Base-by-base conservation (phyloP, 2,329 filamentous ascomycete genomes). In the Pyrenochaeta sp. region DNA sequence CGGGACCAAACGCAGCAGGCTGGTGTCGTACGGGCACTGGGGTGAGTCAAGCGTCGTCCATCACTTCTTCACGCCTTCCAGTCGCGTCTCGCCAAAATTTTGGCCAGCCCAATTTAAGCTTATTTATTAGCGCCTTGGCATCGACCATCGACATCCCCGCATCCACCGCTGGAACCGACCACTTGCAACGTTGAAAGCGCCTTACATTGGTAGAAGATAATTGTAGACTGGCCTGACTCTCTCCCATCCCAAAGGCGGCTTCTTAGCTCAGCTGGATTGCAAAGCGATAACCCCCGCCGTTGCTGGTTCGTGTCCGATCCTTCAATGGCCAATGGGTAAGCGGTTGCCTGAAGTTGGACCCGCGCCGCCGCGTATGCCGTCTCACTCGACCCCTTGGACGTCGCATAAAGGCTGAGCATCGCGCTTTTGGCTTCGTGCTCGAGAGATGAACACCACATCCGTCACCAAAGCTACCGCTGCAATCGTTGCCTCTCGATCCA, bases 71-170 rank as follows among this genome's bases (percentile, higher is more conserved):
- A n/a, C n/a, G n/a, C n/a, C n/a, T n/a, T n/a, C n/a, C n/a, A n/a
- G 49, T 53, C 54, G 51, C 49, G 51, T 53, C 35, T 35, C 53
- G 47, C 48, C 53, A 59, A 59, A 62, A 44, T 58, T 60, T 63
- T 59, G n/a, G n/a, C n/a, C n/a, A n/a, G n/a, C n/a, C n/a, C n/a
- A n/a, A n/a, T n/a, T n/a, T n/a, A n/a, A n/a, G n/a, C n/a, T n/a
- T n/a, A n/a, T n/a, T n/a, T n/a, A n/a, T n/a, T n/a, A n/a, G n/a
- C n/a, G n/a, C n/a, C n/a, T n/a, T n/a, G n/a, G n/a, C n/a, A n/a
- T n/a, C n/a, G n/a, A n/a, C n/a, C n/a, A n/a, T n/a, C n/a, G n/a
- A n/a, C n/a, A n/a, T n/a, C n/a, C n/a, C n/a, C n/a, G n/a, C n/a
- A n/a, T n/a, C n/a, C n/a, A n/a, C n/a, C n/a, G n/a, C n/a, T n/a